Base-by-base conservation (phyloP, 2,329 filamentous ascomycete genomes). In the Dactylellina parvicollis region DNA sequence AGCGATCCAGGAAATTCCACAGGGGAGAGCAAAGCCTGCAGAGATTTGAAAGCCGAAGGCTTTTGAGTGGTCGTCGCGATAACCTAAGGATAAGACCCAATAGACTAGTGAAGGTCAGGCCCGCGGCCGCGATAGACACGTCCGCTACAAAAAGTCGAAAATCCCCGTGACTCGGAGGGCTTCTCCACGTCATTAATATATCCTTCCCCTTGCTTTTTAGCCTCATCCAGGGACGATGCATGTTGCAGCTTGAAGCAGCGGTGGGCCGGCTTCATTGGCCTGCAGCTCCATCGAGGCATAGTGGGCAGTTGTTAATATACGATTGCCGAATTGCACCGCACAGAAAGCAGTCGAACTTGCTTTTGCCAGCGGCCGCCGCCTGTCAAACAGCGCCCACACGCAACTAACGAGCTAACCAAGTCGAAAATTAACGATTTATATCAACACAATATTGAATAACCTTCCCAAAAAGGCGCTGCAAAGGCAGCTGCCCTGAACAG, bases 1-100 rank as follows among this genome's bases (percentile, higher is more conserved):
- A 72, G 22, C 32, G 57, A 62, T 62, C 57, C 59, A 64, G 59
- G 67, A 57, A 64, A 47, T 36, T 16, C 50, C 32, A 18, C 38
- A 49, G 30, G 49, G 47, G 22, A 30, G n/a, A 54, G 7, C 24
- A 50, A 28, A 5, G n/a, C 28, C n/a, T 20, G 47, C 47, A 50
- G 26, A 14, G 26, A 28, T 22, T 54, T 38, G 10, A 38, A n/a
- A n/a, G n/a, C n/a, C n/a, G n/a, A n/a, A n/a, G 16, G 49, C 32
- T 54, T 54, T 16, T 16, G 30, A 38, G n/a, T 36, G 49, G 49
- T 8, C 49, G 24, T 40, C 49, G 49, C 30, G 49, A 54, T 54
- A n/a, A n/a, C n/a, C n/a, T n/a, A n/a, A n/a, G 18, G 30, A 10
- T 22, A 22, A 16, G 28, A 18, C 26, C 9, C 47, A 9, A 49